Base-by-base conservation (phyloP, 768 basidiomycete genomes). In the Coprinopsis marcescibilis region DNA sequence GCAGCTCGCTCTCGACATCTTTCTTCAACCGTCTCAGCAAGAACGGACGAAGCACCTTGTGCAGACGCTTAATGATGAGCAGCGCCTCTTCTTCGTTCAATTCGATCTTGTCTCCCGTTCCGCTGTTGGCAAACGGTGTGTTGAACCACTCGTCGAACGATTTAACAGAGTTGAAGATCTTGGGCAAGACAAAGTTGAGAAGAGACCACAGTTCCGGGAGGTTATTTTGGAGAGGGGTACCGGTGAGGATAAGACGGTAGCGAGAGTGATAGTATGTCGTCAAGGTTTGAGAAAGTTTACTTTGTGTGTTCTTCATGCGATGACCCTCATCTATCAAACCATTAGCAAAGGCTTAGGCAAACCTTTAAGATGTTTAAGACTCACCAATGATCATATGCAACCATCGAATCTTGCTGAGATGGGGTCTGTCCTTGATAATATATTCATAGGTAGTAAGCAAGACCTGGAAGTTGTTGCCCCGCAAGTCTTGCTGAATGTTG, bases 111-210 rank as follows among this genome's bases (percentile, higher is more conserved):
- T 99, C 96, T 7, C 88, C 86, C 0, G 89, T 89, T 24, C 95
- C 95, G n/a, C 93, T 91, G 65, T 91, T 97, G 50, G 96, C 95
- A 55, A 99, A 99, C 0, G 96, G 96, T 1, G 95, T 96, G 70
- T 97, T 98, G 77, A 98, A 99, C 96, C 96, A 99, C 60, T 98
- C 96, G 58, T 98, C 96, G 63, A 99, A 98, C 17, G 93, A 95
- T 64, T 97, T 95, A 51, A 96, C 93, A 0, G 95, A 98, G 70
- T 97, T 98, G 77, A 99, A 98, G 61, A 98, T 82, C 67, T 89
- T 92, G 12, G 91, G 91, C 4, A 92, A 75, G 26, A 87, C 92
- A 61, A 97, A 97, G 64, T 97, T 97, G 60, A 97, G 83, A 37
- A 96, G 73, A 0, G 94, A 78, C 93, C 94, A 96, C 33, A 97